phyloP scores from a whole-genome alignment of 2,329 filamentous ascomycete species.

The Rhynchosporium graminicola region DNA sequence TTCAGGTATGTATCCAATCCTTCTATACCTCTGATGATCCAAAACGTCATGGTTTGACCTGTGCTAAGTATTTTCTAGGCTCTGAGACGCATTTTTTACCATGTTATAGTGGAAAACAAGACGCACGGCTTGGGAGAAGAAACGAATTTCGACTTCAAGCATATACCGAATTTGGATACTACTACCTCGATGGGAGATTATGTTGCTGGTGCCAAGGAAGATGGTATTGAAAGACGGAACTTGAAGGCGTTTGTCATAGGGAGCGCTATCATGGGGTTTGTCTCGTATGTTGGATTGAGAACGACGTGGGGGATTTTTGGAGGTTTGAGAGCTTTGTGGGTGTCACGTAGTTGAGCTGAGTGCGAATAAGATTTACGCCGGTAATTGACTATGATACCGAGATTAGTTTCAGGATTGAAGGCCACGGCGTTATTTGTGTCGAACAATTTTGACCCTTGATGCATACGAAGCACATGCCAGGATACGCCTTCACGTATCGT shows the following conservation, averaged over 20 bases:
- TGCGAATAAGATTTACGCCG: too few species aligned
- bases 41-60: too few species aligned
- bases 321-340: conserved; percentile 10
- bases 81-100: conserved; percentile 50
- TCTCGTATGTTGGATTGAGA: conserved; percentile 36
- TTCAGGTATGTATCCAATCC: conserved; percentile 43
- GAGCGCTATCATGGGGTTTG: conserved; percentile 35
- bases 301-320: conserved; percentile 13
- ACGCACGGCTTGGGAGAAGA: conserved; percentile 61
- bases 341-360: not conserved
- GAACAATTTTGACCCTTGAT: too few species aligned
- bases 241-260: conserved; percentile 48
- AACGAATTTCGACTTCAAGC: conserved; percentile 70
- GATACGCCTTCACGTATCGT: too few species aligned
- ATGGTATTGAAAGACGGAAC: conserved; percentile 50
- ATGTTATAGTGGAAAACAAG: conserved; percentile 62
- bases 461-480: too few species aligned
- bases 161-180: conserved; percentile 56
- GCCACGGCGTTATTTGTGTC: too few species aligned
- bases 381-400: too few species aligned
- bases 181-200: conserved; percentile 42
- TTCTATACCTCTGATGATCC: too few species aligned
- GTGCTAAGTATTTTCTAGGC: conserved; percentile 9
- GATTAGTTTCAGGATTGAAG: too few species aligned
- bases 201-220: conserved; percentile 37